Evolutionary conservation across 306 rosid genomes (phyloP).

Genomic region (Cucumis sativus): DNA sequence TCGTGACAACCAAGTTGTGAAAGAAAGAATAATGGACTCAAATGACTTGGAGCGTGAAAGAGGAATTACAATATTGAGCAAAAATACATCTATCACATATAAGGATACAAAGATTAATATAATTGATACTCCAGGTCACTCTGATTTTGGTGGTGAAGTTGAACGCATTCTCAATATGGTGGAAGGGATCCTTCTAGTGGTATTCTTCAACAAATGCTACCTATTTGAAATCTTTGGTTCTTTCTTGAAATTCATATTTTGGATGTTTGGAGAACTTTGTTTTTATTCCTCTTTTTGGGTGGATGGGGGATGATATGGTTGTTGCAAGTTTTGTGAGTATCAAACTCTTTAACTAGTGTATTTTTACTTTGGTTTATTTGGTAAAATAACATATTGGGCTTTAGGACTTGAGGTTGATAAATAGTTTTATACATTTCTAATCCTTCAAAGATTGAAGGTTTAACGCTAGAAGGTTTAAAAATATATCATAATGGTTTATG

Average conservation of each 20-base stretch:
- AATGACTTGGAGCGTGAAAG: slow-evolving; percentile 98
- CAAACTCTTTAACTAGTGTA: not conserved
- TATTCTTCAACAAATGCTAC: slow-evolving; percentile 18
- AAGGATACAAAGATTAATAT: slow-evolving; percentile 84
- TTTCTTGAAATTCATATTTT: not conserved
- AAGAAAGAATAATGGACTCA: slow-evolving; percentile 97
- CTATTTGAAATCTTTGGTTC: not conserved
- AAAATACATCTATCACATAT: slow-evolving; percentile 81
- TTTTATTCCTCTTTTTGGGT: not conserved
- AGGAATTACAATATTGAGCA: slow-evolving; percentile 89
- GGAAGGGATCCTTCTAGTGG: slow-evolving; percentile 99
- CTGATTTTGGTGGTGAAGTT: slow-evolving; percentile 98
- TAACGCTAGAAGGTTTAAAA: not conserved
- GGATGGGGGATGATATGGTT: not conserved
- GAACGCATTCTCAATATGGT: slow-evolving; percentile 98
- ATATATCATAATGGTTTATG: not conserved
- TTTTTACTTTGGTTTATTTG: not conserved
- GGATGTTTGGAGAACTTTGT: not conserved
- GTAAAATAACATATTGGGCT: not conserved
- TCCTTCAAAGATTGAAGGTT: not conserved
- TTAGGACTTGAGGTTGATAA: not conserved
- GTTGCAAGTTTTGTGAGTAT: not conserved
- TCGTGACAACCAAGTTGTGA: slow-evolving; percentile 88
- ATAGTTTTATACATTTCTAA: not conserved
- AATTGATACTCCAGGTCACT: slow-evolving; percentile 97